Percentiles rank a stretch among this genome's conserved stretches.
These are phyloP conservation scores for Crataegus laevigata DNA, from an alignment of 306 rosid genomes.

Conservation along the genomic window DNA sequence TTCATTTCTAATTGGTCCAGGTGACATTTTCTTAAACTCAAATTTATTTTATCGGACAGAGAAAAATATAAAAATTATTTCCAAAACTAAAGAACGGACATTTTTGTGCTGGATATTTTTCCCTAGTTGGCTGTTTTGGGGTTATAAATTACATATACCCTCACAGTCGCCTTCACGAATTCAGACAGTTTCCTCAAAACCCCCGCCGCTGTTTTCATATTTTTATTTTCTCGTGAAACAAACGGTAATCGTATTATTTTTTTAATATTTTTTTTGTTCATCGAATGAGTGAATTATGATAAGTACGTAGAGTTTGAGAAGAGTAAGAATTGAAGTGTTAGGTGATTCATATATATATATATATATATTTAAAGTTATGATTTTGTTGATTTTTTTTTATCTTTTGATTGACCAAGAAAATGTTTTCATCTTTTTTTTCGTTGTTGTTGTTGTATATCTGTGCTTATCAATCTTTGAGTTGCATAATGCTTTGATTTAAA, in stretches of 20 bases:
- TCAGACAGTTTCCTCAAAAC: conserved; percentile 38
- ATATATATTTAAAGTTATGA: background rate
- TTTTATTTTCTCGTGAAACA: conserved; percentile 34
- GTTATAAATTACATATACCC: background rate
- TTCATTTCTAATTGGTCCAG: conserved; percentile 35
- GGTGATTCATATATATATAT: background rate
- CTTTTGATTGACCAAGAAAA: background rate
- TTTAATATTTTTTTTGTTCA: background rate
- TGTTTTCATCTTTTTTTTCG: too few relatives aligned
- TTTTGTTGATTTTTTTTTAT: background rate
- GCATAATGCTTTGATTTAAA: background rate
- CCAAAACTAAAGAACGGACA: background rate
- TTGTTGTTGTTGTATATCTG: too few relatives aligned
- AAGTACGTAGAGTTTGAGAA: conserved; percentile 10
- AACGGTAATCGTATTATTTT: conserved; percentile 6
- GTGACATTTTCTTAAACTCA: conserved; percentile 57
- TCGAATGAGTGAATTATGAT: conserved; percentile 13
- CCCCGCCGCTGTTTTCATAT: conserved; percentile 3
- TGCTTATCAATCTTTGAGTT: too few relatives aligned
- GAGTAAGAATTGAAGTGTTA: background rate
- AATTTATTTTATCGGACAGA: conserved; percentile 68
- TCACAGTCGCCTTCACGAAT: conserved; percentile 11
- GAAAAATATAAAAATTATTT: conserved; percentile 7
- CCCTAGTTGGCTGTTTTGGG: background rate
- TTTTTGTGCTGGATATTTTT: background rate